phyloP scores from a whole-genome alignment of 306 rosid species.

The Vigna hirtella region DNA sequence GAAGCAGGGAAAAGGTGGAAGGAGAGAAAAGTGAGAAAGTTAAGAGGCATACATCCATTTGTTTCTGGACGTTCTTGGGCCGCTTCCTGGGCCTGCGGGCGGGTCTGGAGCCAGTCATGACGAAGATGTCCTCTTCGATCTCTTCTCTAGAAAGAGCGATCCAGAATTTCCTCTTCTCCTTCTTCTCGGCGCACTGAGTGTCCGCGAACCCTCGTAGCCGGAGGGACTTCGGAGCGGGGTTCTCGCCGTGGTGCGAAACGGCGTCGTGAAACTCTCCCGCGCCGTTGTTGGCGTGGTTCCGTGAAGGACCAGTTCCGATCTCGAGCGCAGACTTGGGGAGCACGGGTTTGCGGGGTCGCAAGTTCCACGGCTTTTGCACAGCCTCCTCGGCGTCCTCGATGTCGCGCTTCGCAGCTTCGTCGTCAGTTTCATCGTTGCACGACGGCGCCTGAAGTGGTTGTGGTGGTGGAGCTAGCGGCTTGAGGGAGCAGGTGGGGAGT shows the following conservation, averaged over 20 bases:
- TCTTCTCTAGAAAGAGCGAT: constrained; percentile 91
- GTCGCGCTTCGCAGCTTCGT: constrained; percentile 44
- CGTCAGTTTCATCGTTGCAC: constrained; percentile 52
- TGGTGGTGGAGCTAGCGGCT: not conserved
- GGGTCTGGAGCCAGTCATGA: constrained; percentile 94
- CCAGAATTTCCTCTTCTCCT: constrained; percentile 93
- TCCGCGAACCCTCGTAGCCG: constrained; percentile 71
- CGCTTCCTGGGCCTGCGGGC: constrained; percentile 85
- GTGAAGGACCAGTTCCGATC: constrained; percentile 49
- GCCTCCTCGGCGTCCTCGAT: constrained; percentile 46
- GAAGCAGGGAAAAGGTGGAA: not conserved
- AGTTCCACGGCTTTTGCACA: constrained; percentile 66
- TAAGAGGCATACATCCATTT: constrained; percentile 67
- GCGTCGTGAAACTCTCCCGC: constrained; percentile 56
- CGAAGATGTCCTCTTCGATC: constrained; percentile 91
- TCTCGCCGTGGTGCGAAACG: constrained; percentile 53
- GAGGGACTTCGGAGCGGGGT: constrained; percentile 69
- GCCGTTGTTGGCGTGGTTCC: constrained; percentile 34
- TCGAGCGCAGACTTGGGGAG: constrained; percentile 48
- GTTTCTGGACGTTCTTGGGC: constrained; percentile 89
- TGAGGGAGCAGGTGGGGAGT: constrained; percentile 51
- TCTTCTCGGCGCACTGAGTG: constrained; percentile 66
- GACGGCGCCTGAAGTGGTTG: not conserved
- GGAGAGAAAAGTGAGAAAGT: not conserved
- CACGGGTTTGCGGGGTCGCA: constrained; percentile 79